Evolutionary conservation across 2,329 filamentous ascomycete genomes (phyloP), one percentile per base, ranked within the genome.

Genomic region (Bipolaris bicolor): DNA sequence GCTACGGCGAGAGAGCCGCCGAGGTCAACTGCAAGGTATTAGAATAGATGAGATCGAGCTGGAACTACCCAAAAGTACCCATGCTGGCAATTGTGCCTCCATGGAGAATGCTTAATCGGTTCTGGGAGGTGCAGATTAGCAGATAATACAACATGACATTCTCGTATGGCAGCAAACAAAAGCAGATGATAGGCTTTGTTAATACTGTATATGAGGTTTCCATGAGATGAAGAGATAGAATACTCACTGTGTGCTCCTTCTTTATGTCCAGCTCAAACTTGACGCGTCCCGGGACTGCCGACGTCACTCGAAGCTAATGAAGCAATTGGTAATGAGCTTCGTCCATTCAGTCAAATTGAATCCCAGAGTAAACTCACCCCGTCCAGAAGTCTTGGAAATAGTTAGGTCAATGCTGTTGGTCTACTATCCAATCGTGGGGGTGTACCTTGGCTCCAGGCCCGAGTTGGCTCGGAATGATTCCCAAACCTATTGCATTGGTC

Each of bases 391-490:
- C 79, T 81, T 46, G 0, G 13, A 33, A 9, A 3, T 3, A 20
- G 9, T 24, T 3, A 22, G 4, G 37, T 60, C 15, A 61, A 54
- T 36, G 1, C 10, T 34, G n/a, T 39, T 10, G 11, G 16, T 11
- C 1, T 22, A 4, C 34, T 26, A 31, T 18, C 16, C 18, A 16
- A 26, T 11, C n/a, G 16, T 22, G 24, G 36, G 29, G 22, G 51
- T 29, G 44, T 81, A 96, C 93, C 90, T 90, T 74, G 92, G 92
- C 76, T 97, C 94, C 18, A 98, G 80, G 6, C 93, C 93, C 5
- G 92, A 97, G 63, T 91, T 90, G 64, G 86, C 85, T 80, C 90
- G 86, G 77, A 97, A 97, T 1, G 91, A 93, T 74, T 90, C 89
- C 81, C 92, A 85, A 45, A 96, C 91, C 91, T 95, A 57, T 16